Evolutionary conservation across 1,284 basidiomycete species (phyloP), one percentile per base, ranked within the genome.

Genomic region (Sanghuangporus baumii): DNA sequence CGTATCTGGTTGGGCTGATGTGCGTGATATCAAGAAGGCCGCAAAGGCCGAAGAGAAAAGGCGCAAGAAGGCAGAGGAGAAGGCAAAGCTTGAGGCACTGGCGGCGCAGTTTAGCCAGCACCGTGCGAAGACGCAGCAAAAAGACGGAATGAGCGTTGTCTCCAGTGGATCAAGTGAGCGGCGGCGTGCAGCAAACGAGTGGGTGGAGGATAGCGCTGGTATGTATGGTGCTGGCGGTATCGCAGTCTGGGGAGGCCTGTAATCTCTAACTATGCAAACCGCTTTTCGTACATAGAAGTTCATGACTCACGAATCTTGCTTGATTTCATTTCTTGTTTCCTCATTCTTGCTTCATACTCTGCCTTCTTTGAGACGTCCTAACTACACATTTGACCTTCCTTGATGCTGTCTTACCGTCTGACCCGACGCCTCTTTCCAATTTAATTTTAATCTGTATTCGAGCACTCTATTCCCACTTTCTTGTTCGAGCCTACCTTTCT

Each of bases 1-100:
- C 26, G 41, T 31, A 8, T 63, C 56, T 20, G 51, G 34, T 36
- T 59, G 61, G 56, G 31, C 48, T 8, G 56, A 59, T 55, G 18
- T 23, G 56, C 50, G 55, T 46, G 59, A 58, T n/a, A 16, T 59
- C 6, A 63, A 59, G 51, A 80, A 74, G 64, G 63, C 66, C 57
- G 67, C 73, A 41, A 81, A 76, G 69, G 74, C 73, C 7, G 78
- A 82, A 64, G 76, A 76, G 65, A 81, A 81, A 71, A 71, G 68
- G 66, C 73, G 74, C 66, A 79, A 77, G 69, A 81, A 80, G 73
- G 78, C 76, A 50, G 77, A 78, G 59, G 75, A 75, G 61, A 75
- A 74, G 65, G 72, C 70, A 57, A 73, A 72, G 66, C 70, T 73
- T 16, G 78, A 80, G 61, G 73, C 72, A 55, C 69, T 81, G 38